Percentiles rank a stretch among this genome's conserved stretches.
These are phyloP conservation scores for Brassica balearica DNA, from an alignment of 441 rosid species.

Conservation along the genomic window DNA sequence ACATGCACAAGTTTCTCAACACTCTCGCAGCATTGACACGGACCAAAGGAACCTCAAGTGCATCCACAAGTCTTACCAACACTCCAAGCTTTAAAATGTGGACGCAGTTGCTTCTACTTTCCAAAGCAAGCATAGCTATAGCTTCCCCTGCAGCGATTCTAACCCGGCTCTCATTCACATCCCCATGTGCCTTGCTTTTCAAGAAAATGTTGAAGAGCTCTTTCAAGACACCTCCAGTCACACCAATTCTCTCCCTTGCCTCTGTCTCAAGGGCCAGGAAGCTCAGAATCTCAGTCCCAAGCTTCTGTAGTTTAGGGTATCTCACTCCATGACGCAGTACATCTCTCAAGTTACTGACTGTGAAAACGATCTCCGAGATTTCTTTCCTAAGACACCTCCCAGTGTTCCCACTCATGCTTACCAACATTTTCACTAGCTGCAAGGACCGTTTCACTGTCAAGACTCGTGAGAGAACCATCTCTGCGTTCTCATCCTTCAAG, in stretches of 20 bases:
- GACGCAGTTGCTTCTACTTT: slow-evolving; percentile 72
- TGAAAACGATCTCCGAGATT: slow-evolving; percentile 88
- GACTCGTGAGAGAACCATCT: slow-evolving; percentile 59
- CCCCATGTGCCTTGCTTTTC: slow-evolving; percentile 39
- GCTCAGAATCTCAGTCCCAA: slow-evolving; percentile 72
- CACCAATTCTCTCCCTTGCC: slow-evolving; percentile 86
- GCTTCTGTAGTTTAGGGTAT: slow-evolving; percentile 71
- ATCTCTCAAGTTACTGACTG: slow-evolving; percentile 80
- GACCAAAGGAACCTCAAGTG: slow-evolving; percentile 61
- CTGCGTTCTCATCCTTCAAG: slow-evolving; percentile 55
- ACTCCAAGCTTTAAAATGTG: slow-evolving; percentile 67
- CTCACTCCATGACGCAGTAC: slow-evolving; percentile 69
- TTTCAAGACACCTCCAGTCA: slow-evolving; percentile 81
- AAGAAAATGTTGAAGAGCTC: slow-evolving; percentile 83
- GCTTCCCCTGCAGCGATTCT: slow-evolving; percentile 90
- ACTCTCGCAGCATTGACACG: slow-evolving; percentile 79
- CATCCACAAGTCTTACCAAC: slow-evolving; percentile 57
- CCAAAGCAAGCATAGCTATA: slow-evolving; percentile 81
- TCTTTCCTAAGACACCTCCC: slow-evolving; percentile 76
- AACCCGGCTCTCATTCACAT: slow-evolving; percentile 51
- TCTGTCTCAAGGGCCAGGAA: slow-evolving; percentile 72
- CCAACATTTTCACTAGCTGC: slow-evolving; percentile 85
- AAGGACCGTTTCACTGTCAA: slow-evolving; percentile 76
- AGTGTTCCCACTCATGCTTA: slow-evolving; percentile 76
- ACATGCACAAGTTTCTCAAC: slow-evolving; percentile 69